These are phyloP conservation scores for Flaveria sonorensis DNA, from an alignment of 129 eudicot genomes.

Conservation along the genomic window DNA sequence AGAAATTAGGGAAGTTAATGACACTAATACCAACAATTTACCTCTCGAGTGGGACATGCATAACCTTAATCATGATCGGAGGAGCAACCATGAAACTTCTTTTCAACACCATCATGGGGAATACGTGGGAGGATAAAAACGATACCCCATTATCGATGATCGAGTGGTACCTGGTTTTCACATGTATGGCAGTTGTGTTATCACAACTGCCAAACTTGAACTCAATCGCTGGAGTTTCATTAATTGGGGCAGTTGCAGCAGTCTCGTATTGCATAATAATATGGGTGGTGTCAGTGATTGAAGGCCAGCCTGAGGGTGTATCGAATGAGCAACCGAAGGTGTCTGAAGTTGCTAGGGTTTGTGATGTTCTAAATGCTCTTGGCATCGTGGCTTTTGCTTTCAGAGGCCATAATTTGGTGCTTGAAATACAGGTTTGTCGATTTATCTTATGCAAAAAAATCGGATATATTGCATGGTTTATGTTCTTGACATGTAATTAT, in stretches of 20 bases:
- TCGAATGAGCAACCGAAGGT: conserved; percentile 19
- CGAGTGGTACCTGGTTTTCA: conserved; percentile 60
- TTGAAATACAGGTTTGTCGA: conserved; percentile 60
- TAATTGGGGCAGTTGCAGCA: conserved; percentile 51
- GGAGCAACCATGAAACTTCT: conserved; percentile 50
- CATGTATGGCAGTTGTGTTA: conserved; percentile 43
- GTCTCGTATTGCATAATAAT: conserved; percentile 48
- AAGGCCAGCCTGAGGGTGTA: conserved; percentile 32
- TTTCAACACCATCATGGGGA: conserved; percentile 38
- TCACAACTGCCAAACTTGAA: conserved; percentile 58
- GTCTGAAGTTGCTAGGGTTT: conserved; percentile 28
- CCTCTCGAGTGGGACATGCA: conserved; percentile 61
- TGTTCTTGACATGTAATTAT: not conserved
- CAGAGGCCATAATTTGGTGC: conserved; percentile 60
- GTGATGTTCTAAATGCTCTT: conserved; percentile 50
- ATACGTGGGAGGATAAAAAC: conserved; percentile 21
- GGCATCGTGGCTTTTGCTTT: conserved; percentile 63
- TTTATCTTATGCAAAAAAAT: not conserved
- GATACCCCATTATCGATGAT: conserved; percentile 38
- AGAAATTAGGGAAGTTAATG: conserved; percentile 49
- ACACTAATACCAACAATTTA: conserved; percentile 56
- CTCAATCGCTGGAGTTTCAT: conserved; percentile 53
- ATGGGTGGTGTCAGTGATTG: conserved; percentile 47
- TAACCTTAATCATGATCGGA: conserved; percentile 57
- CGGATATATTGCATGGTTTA: not conserved